phyloP scores from a whole-genome alignment of 129 eudicot species.

The Flaveria sonorensis region DNA sequence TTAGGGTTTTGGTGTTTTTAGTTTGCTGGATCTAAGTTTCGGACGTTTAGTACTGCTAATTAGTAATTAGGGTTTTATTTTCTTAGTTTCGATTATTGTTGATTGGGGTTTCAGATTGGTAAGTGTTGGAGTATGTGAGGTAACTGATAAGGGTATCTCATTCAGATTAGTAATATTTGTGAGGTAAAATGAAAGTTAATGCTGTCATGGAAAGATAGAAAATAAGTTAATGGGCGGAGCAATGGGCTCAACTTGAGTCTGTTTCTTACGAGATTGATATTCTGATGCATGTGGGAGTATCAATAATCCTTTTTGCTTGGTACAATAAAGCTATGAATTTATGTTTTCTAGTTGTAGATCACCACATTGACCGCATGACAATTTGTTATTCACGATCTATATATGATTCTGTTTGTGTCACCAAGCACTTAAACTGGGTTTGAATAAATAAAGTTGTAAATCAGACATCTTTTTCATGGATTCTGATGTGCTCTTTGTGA shows the following conservation, averaged over 20 bases:
- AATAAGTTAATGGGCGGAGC: neutral
- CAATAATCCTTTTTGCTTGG: neutral
- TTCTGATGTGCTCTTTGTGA: neutral
- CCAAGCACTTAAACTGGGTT: neutral
- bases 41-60: neutral
- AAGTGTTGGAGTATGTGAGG: slow-evolving; percentile 3
- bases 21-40: slow-evolving; percentile 25
- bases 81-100: slow-evolving; percentile 13
- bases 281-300: neutral
- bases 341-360: neutral
- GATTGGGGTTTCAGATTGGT: neutral
- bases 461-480: neutral
- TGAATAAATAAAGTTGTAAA: neutral
- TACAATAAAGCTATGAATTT: neutral
- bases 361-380: neutral
- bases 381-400: neutral
- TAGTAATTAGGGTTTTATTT: slow-evolving; percentile 13
- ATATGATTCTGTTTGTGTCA: slow-evolving; percentile 3
- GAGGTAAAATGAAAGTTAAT: neutral
- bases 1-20: slow-evolving; percentile 1
- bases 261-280: neutral
- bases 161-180: neutral
- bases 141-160: slow-evolving; percentile 9
- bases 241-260: neutral
- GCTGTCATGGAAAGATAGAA: neutral